Conservation (phyloP, 1,139 yeast species). For the Saccharomycopsis hybrid region DNA sequence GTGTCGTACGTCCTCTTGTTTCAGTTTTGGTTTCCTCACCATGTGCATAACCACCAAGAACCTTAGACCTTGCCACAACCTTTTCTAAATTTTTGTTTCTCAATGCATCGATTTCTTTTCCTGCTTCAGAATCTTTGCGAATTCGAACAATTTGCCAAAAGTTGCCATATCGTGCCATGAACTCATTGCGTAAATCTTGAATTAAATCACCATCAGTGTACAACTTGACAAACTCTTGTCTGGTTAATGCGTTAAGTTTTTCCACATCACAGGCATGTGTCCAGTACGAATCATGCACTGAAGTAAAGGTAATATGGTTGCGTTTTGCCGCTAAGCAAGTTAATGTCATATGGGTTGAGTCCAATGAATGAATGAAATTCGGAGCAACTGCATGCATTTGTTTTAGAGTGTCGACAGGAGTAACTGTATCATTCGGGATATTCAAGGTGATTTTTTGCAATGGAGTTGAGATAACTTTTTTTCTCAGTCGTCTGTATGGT, state of each 20-base stretch:
- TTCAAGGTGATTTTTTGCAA: conserved; percentile 3
- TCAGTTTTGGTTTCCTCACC: no score
- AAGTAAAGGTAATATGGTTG: not conserved
- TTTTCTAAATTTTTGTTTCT: not conserved
- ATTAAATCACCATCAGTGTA: conserved; percentile 3
- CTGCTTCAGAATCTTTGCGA: not conserved
- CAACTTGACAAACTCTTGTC: conserved; percentile 3
- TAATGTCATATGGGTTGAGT: conserved; percentile 6
- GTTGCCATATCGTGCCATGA: conserved; percentile 1
- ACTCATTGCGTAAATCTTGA: conserved; percentile 2
- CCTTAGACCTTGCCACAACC: no score
- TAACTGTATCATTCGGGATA: not conserved
- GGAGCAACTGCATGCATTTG: conserved; percentile 8
- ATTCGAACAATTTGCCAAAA: not conserved
- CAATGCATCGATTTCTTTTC: not conserved
- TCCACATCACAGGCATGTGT: conserved; percentile 6
- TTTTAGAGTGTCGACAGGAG: not conserved
- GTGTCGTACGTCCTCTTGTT: no score
- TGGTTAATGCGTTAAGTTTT: not conserved
- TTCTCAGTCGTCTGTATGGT: not conserved
- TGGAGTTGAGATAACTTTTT: not conserved
- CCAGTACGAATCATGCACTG: conserved; percentile 10
- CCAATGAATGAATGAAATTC: conserved; percentile 7
- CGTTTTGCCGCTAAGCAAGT: conserved; percentile 6
- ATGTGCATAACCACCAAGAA: no score